phyloP scores from a whole-genome alignment of 257 asterid species.

The Ocimum tenuiflorum region DNA sequence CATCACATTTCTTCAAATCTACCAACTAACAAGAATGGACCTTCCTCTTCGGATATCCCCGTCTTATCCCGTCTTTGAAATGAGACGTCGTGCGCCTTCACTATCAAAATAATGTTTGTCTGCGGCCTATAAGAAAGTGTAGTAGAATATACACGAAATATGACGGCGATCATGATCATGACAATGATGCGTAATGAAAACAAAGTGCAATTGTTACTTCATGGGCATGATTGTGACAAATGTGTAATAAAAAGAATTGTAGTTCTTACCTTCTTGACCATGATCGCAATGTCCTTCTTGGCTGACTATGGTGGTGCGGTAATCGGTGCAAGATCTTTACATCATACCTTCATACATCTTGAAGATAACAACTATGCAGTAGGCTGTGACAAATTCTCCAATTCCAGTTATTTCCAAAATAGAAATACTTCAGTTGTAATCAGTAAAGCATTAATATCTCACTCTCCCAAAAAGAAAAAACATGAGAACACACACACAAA shows the following conservation, averaged over 20 bases:
- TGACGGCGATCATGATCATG: too few species aligned
- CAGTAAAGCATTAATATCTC: background rate
- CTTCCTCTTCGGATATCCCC: constrained; percentile 6
- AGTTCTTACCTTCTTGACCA: background rate
- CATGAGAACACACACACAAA: too few species aligned
- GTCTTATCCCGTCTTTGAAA: constrained; percentile 11
- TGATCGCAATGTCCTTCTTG: background rate
- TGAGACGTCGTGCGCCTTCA: background rate
- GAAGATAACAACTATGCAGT: background rate
- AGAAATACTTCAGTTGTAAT: background rate
- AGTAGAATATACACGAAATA: background rate
- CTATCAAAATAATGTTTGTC: background rate
- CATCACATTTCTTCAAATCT: constrained; percentile 20
- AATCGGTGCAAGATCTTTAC: background rate
- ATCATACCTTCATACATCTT: background rate
- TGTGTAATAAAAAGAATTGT: background rate
- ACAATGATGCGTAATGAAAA: background rate
- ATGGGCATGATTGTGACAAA: background rate
- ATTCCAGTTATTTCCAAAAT: background rate
- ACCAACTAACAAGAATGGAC: constrained; percentile 1
- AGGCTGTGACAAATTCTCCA: background rate
- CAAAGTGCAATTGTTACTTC: background rate
- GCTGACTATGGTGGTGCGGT: background rate
- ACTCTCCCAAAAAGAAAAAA: too few species aligned
- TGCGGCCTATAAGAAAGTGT: background rate